These are phyloP conservation scores for Protomyces macrosporus DNA, from an alignment of 1,139 yeast genomes.

Conservation along the genomic window DNA sequence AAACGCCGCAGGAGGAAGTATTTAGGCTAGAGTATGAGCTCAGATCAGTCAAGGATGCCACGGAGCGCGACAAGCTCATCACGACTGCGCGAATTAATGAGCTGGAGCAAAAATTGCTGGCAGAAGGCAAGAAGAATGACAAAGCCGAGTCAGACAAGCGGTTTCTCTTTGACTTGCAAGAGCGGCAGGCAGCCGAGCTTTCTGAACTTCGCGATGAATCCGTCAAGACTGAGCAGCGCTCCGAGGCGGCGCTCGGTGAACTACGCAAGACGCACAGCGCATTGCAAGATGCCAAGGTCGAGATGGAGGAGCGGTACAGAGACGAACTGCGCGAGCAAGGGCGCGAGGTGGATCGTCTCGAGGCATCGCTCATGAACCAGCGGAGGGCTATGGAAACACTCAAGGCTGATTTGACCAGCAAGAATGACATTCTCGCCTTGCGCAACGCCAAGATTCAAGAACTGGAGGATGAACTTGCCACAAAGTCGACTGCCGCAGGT, in stretches of 20 bases:
- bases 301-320: conserved; percentile 29
- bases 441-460: conserved; percentile 31
- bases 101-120: conserved; percentile 9
- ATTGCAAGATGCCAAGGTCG: conserved; percentile 29
- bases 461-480: conserved; percentile 41
- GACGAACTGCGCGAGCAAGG: conserved; percentile 26
- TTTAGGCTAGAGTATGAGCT: conserved; percentile 4
- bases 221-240: conserved; percentile 32
- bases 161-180: conserved; percentile 44
- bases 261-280: conserved; percentile 30
- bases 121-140: conserved; percentile 30
- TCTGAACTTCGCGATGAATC: conserved; percentile 36
- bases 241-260: conserved; percentile 33
- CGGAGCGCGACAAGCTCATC: conserved; percentile 4
- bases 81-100: conserved; percentile 16
- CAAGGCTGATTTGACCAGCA: conserved; percentile 21
- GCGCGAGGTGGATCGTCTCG: conserved; percentile 30
- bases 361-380: conserved; percentile 30
- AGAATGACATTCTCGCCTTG: conserved; percentile 12
- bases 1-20: not conserved
- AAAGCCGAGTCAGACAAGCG: conserved; percentile 42
- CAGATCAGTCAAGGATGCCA: conserved; percentile 5
- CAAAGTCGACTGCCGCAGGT: conserved; percentile 36
- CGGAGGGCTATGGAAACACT: conserved; percentile 29
- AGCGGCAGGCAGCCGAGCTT: conserved; percentile 38